phyloP scores from a whole-genome alignment of 164 flowering plant species.

The Vitis cinerea region DNA sequence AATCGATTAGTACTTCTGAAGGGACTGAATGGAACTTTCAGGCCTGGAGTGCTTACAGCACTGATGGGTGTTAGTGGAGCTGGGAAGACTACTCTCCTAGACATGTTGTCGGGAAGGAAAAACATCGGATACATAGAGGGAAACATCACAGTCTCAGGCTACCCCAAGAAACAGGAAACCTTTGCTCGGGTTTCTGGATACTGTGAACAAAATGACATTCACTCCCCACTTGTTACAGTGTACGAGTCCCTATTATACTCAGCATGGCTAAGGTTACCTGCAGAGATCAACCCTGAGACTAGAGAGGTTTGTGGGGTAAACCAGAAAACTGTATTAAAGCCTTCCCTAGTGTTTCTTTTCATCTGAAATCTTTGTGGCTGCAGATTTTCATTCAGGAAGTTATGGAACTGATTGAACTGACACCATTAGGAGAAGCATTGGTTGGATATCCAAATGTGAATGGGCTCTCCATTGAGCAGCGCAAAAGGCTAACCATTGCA shows the following conservation, averaged over 20 bases:
- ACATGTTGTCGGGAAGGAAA: conserved; percentile 56
- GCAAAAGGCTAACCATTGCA: conserved; percentile 55
- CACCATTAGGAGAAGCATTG: conserved; percentile 31
- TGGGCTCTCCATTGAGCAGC: conserved; percentile 57
- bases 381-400: conserved; percentile 59
- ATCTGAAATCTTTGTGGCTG: conserved; percentile 1
- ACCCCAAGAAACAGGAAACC: conserved; percentile 51
- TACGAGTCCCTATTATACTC: conserved; percentile 50
- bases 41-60: conserved; percentile 58
- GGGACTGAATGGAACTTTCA: conserved; percentile 49
- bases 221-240: conserved; percentile 47
- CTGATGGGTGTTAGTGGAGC: conserved; percentile 65
- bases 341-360: too few relatives aligned
- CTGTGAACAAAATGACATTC: conserved; percentile 57
- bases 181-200: conserved; percentile 54
- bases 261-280: conserved; percentile 50
- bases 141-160: conserved; percentile 42
- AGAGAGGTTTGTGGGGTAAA: conserved; percentile 28
- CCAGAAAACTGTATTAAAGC: too few relatives aligned
- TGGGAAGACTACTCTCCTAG: conserved; percentile 57
- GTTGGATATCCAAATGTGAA: conserved; percentile 49
- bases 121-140: conserved; percentile 50
- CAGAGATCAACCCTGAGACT: conserved; percentile 23
- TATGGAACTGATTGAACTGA: conserved; percentile 56
- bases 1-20: conserved; percentile 35